A percentile compares a stretch with the other conserved stretches of the same genome.
These are phyloP conservation scores for Ogataea haglerorum DNA, from an alignment of 805 yeast genomes.

Conservation along the genomic window DNA sequence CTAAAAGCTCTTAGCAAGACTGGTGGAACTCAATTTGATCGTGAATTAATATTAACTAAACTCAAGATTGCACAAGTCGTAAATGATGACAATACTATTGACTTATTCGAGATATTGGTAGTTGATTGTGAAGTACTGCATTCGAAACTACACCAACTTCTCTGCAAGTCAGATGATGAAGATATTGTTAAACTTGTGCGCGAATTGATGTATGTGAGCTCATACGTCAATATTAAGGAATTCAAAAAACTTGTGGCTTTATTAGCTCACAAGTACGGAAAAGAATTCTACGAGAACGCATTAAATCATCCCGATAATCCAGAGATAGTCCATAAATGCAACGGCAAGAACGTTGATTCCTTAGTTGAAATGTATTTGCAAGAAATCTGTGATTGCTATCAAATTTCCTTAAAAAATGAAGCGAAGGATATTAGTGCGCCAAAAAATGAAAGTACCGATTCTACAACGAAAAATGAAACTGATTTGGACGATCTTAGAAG, in stretches of 20 bases:
- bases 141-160: constrained; percentile 20
- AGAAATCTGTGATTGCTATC: constrained; percentile 30
- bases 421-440: constrained; percentile 10
- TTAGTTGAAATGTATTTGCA: constrained; percentile 26
- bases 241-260: constrained; percentile 22
- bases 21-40: constrained; percentile 21
- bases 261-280: constrained; percentile 24
- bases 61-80: constrained; percentile 23
- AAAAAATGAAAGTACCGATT: constrained; percentile 3
- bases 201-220: constrained; percentile 19
- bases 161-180: constrained; percentile 18
- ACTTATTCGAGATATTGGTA: constrained; percentile 21
- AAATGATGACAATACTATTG: constrained; percentile 25
- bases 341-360: constrained; percentile 26
- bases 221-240: constrained; percentile 24
- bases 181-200: constrained; percentile 14
- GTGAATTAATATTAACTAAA: constrained; percentile 19
- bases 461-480: constrained; percentile 1
- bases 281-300: constrained; percentile 22
- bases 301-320: constrained; percentile 13
- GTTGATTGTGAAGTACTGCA: constrained; percentile 25
- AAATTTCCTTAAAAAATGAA: constrained; percentile 26
- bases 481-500: constrained; percentile 32
- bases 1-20: constrained; percentile 10
- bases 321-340: constrained; percentile 25